Conservation (phyloP, 768 basidiomycete genomes). For the Tylopilus intermedius region DNA sequence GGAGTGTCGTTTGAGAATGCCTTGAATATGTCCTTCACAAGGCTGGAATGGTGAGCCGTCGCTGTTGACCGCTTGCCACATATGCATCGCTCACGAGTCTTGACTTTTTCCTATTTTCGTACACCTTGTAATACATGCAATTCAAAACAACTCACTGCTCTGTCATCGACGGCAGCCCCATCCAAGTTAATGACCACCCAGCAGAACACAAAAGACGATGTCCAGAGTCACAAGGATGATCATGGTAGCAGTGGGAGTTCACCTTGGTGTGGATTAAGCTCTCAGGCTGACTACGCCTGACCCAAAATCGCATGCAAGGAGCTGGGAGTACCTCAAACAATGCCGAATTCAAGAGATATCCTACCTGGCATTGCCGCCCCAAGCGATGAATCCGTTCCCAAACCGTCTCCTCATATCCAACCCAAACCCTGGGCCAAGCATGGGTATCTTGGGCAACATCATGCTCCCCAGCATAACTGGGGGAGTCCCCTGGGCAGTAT, state of each 20-base stretch:
- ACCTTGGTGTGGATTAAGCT: conserved; percentile 70
- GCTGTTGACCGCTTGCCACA: not conserved
- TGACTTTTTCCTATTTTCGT: conserved; percentile 24
- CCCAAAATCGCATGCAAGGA: conserved; percentile 91
- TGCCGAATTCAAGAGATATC: conserved; percentile 92
- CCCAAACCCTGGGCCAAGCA: conserved; percentile 27
- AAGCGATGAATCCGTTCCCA: conserved; percentile 95
- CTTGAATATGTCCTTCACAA: conserved; percentile 91
- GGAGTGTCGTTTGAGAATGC: conserved; percentile 98
- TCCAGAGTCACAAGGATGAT: conserved; percentile 65
- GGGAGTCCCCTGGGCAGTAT: conserved; percentile 13
- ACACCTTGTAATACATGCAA: conserved; percentile 34
- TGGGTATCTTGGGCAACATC: conserved; percentile 17
- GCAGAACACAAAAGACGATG: conserved; percentile 64
- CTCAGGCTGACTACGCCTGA: conserved; percentile 65
- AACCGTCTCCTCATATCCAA: conserved; percentile 70
- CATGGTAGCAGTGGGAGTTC: conserved; percentile 68
- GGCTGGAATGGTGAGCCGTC: conserved; percentile 73
- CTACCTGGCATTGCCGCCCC: conserved; percentile 85
- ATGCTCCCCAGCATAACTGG: conserved; percentile 15
- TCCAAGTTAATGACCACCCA: conserved; percentile 64
- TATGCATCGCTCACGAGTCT: conserved; percentile 2
- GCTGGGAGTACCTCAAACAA: conserved; percentile 97
- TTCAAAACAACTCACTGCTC: conserved; percentile 69
- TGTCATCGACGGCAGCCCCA: conserved; percentile 54